Conservation (phyloP, 148 eudicot species). For the Oxyria digyna region DNA sequence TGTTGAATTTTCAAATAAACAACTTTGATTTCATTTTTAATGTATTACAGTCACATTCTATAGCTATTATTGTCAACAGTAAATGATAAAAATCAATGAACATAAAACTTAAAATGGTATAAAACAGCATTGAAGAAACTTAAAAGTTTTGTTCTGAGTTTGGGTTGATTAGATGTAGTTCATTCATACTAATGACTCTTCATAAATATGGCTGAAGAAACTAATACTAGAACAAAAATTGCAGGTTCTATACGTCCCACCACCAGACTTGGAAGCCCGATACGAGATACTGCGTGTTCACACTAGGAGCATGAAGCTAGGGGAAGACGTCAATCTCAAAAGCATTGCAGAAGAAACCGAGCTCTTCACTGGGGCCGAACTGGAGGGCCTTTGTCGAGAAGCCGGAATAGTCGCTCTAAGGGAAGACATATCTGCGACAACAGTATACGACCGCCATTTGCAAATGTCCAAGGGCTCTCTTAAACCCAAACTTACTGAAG, state of each 20-base stretch:
- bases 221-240: background rate
- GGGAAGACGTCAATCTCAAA: slow-evolving; percentile 52
- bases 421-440: slow-evolving; percentile 72
- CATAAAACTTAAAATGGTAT: background rate
- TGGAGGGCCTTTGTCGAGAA: slow-evolving; percentile 78
- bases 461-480: slow-evolving; percentile 41
- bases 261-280: slow-evolving; percentile 81
- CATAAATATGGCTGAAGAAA: background rate
- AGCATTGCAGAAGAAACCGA: slow-evolving; percentile 74
- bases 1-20: background rate
- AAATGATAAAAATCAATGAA: background rate
- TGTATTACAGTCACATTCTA: background rate
- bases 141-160: background rate
- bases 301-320: slow-evolving; percentile 62
- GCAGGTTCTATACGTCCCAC: slow-evolving; percentile 91
- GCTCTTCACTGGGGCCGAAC: slow-evolving; percentile 85
- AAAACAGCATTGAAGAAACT: background rate
- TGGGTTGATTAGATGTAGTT: background rate
- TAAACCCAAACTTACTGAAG: slow-evolving; percentile 49
- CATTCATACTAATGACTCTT: background rate
- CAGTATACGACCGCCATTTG: slow-evolving; percentile 54
- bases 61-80: background rate
- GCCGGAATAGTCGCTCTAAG: slow-evolving; percentile 84
- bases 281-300: slow-evolving; percentile 73
- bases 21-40: background rate